These are phyloP conservation scores for Lactarius trivialis DNA, from an alignment of 768 basidiomycete genomes.

Conservation along the genomic window DNA sequence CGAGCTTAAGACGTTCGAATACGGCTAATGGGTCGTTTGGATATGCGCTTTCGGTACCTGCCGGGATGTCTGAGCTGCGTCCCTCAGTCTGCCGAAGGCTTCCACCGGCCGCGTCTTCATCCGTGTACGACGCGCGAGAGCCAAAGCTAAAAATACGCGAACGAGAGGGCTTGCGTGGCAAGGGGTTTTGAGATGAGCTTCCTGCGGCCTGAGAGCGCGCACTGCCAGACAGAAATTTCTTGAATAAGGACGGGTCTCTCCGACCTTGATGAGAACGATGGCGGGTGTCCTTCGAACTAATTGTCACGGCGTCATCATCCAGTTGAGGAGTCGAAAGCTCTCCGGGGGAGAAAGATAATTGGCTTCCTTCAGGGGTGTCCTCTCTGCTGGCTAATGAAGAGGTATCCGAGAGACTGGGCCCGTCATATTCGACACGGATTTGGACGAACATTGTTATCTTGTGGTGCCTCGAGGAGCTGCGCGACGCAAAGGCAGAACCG, in stretches of 20 bases:
- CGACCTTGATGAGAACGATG: conserved; percentile 13
- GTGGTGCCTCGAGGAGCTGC: conserved; percentile 49
- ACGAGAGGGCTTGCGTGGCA: conserved; percentile 4
- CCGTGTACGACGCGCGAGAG: conserved; percentile 2
- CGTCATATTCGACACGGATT: conserved; percentile 83
- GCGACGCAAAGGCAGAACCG: conserved; percentile 62
- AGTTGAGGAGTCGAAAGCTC: conserved; percentile 36
- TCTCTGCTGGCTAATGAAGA: conserved; percentile 75
- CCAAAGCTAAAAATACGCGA: conserved; percentile 13
- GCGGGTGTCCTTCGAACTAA: conserved; percentile 61
- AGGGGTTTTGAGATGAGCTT: neutral
- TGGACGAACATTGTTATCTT: conserved; percentile 75
- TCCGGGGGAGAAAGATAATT: conserved; percentile 46
- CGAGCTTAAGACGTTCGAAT: conserved; percentile 17
- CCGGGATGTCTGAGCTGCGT: neutral
- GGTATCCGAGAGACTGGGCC: conserved; percentile 85
- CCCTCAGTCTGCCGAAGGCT: neutral
- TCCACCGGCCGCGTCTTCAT: neutral
- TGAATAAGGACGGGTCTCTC: conserved; percentile 31
- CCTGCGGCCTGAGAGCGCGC: neutral
- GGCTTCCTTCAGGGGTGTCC: conserved; percentile 54
- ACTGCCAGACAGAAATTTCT: conserved; percentile 3
- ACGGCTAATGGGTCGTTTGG: conserved; percentile 9
- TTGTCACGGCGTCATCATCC: conserved; percentile 71
- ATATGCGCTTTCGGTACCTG: neutral